Percentiles rank a stretch among this genome's conserved stretches.
Evolutionary conservation across 257 asterid genomes (phyloP).

Genomic region (Ophiorrhiza pumila): DNA sequence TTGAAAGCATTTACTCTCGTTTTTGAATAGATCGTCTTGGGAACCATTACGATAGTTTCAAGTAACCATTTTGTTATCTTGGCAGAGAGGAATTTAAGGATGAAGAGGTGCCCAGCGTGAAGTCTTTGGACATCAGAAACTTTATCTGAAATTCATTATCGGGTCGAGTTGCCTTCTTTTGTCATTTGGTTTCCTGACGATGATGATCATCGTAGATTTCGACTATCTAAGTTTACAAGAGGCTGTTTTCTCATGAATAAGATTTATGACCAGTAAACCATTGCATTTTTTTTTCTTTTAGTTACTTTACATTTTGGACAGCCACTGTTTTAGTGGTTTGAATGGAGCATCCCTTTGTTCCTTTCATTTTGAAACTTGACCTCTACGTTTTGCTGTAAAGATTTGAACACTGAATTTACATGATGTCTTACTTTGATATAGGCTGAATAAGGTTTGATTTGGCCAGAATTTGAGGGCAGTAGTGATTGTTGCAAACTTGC

Average conservation of each 20-base stretch:
- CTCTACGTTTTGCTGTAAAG: not conserved
- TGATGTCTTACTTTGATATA: not conserved
- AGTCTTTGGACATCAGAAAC: slow-evolving; percentile 76
- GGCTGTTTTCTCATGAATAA: slow-evolving; percentile 20
- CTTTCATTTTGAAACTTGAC: not conserved
- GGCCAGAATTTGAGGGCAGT: no score
- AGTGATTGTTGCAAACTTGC: no score
- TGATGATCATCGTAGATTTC: not conserved
- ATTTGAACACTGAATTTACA: no score
- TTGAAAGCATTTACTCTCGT: not conserved
- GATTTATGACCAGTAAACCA: slow-evolving; percentile 1
- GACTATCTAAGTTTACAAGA: slow-evolving; percentile 1
- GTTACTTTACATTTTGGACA: not conserved
- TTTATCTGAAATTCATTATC: slow-evolving; percentile 27
- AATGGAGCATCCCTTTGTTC: not conserved
- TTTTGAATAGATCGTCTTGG: not conserved
- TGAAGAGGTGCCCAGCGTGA: slow-evolving; percentile 10
- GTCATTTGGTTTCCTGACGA: not conserved
- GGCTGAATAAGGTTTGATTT: no score
- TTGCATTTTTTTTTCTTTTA: not conserved
- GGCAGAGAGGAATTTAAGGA: slow-evolving; percentile 51
- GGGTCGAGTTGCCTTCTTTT: not conserved
- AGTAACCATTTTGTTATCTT: slow-evolving; percentile 2
- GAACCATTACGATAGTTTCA: slow-evolving; percentile 3
- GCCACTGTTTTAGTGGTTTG: not conserved